Conservation (phyloP, 2,329 filamentous ascomycete species). For the Arthrobotrys megalospora region DNA sequence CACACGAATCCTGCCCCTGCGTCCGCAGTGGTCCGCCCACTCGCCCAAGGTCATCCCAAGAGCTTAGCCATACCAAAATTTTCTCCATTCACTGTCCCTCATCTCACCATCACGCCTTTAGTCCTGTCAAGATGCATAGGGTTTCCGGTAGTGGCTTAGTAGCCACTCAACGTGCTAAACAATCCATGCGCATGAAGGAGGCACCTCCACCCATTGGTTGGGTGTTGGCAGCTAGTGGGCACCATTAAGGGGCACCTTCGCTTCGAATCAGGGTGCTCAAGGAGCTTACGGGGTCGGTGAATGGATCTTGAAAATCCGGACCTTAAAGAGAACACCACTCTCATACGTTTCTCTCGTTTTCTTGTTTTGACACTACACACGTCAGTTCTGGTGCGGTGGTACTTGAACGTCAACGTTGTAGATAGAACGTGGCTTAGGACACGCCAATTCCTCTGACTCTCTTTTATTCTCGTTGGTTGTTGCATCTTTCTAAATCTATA, state of each 20-base stretch:
- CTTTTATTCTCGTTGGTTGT: slow-evolving; percentile 46
- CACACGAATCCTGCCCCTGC: slow-evolving; percentile 47
- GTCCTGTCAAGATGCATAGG: slow-evolving; percentile 41
- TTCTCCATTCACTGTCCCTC: slow-evolving; percentile 42
- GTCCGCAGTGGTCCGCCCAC: slow-evolving; percentile 16
- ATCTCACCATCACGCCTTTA: slow-evolving; percentile 57
- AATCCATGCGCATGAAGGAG: slow-evolving; percentile 59
- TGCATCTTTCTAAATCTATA: slow-evolving; percentile 34
- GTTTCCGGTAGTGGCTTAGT: slow-evolving; percentile 54
- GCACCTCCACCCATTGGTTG: slow-evolving; percentile 52
- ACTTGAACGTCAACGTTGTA: slow-evolving; percentile 57
- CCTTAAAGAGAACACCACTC: slow-evolving; percentile 57
- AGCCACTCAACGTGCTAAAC: slow-evolving; percentile 48
- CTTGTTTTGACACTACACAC: slow-evolving; percentile 61
- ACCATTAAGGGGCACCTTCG: slow-evolving; percentile 57
- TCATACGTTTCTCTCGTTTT: slow-evolving; percentile 41
- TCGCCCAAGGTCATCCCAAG: slow-evolving; percentile 36
- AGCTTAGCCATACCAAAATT: slow-evolving; percentile 32
- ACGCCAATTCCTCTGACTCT: slow-evolving; percentile 60
- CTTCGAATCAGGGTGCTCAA: slow-evolving; percentile 50
- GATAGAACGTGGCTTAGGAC: slow-evolving; percentile 61
- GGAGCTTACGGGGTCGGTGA: slow-evolving; percentile 49
- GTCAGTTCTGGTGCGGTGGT: slow-evolving; percentile 59
- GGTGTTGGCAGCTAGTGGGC: slow-evolving; percentile 30
- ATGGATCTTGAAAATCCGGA: slow-evolving; percentile 52